Percentiles rank a stretch among this genome's conserved stretches.
Evolutionary conservation across 164 flowering plant genomes (phyloP).

Genomic region (Nymphaea thermarum): DNA sequence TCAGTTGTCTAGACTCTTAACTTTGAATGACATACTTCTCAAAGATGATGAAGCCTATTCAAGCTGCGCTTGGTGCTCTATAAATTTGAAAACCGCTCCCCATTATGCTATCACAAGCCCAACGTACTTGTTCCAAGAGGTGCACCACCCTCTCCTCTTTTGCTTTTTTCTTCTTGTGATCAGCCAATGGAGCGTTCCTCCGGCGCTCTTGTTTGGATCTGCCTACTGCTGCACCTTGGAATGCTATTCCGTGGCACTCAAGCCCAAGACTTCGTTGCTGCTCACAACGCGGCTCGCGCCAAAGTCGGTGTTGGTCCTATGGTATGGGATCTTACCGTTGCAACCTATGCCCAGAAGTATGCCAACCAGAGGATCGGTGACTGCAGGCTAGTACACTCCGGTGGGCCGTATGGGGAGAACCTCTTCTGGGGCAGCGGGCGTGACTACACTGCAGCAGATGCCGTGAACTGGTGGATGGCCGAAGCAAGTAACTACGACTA

Average conservation of each 20-base stretch:
- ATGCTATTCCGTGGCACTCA: conserved; percentile 1
- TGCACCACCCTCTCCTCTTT: no score
- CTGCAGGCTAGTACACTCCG: conserved; percentile 23
- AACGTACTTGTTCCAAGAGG: no score
- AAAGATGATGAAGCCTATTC: no score
- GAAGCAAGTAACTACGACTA: conserved; percentile 28
- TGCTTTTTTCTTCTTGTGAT: no score
- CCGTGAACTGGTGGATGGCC: conserved; percentile 29
- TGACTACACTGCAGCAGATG: conserved; percentile 12
- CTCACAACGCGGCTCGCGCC: conserved; percentile 24
- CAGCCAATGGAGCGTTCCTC: no score
- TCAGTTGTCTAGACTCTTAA: no score
- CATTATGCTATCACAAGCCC: no score
- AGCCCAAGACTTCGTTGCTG: conserved; percentile 21
- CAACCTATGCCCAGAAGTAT: conserved; percentile 23
- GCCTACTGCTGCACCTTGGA: neutral
- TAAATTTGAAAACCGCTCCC: no score
- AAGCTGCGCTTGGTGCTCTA: no score
- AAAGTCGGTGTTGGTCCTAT: conserved; percentile 23
- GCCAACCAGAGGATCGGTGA: conserved; percentile 16
- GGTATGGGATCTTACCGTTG: conserved; percentile 25
- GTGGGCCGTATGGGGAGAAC: conserved; percentile 37
- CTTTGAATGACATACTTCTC: no score
- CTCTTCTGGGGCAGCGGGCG: conserved; percentile 16
- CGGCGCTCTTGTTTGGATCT: neutral